Conservation (phyloP, 2,329 filamentous ascomycete species). For the Penicillium frequentans region DNA sequence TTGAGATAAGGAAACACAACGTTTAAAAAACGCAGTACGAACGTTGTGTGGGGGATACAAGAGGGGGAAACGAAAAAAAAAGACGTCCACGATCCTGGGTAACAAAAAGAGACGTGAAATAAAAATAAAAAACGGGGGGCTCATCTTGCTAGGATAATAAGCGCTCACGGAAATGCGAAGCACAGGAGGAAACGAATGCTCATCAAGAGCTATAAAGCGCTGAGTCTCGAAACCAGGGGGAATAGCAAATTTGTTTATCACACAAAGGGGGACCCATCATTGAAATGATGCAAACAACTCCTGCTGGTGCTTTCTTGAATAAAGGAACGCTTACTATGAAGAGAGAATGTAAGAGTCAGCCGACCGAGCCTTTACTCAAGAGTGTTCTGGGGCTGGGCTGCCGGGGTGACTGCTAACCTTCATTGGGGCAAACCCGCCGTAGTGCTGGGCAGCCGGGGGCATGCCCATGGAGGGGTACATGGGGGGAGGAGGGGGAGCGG, state of each 20-base stretch:
- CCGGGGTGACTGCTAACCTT: slow-evolving; percentile 53
- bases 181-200: slow-evolving; percentile 42
- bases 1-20: slow-evolving; percentile 12
- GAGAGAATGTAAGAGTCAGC: slow-evolving; percentile 23
- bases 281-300: slow-evolving; percentile 44
- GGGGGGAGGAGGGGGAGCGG: slow-evolving; percentile 74
- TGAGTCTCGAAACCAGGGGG: slow-evolving; percentile 32
- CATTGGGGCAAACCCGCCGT: slow-evolving; percentile 65
- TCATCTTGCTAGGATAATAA: slow-evolving; percentile 40
- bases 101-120: slow-evolving; percentile 2
- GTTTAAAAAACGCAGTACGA: slow-evolving; percentile 9
- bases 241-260: slow-evolving; percentile 40
- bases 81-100: slow-evolving; percentile 13
- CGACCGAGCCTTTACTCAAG: slow-evolving; percentile 28
- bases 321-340: slow-evolving; percentile 39
- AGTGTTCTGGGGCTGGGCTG: slow-evolving; percentile 30
- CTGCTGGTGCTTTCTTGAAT: slow-evolving; percentile 43
- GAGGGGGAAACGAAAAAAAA: slow-evolving; percentile 8
- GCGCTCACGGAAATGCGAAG: slow-evolving; percentile 45
- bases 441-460: slow-evolving; percentile 60
- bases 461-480: slow-evolving; percentile 71
- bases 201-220: slow-evolving; percentile 45
- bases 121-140: slow-evolving; percentile 11
- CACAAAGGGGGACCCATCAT: slow-evolving; percentile 40
- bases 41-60: not conserved